Evolutionary conservation across 495 filamentous ascomycete species (phyloP), one percentile per base, ranked within the genome.

Genomic region (Alectoria sarmentosa): DNA sequence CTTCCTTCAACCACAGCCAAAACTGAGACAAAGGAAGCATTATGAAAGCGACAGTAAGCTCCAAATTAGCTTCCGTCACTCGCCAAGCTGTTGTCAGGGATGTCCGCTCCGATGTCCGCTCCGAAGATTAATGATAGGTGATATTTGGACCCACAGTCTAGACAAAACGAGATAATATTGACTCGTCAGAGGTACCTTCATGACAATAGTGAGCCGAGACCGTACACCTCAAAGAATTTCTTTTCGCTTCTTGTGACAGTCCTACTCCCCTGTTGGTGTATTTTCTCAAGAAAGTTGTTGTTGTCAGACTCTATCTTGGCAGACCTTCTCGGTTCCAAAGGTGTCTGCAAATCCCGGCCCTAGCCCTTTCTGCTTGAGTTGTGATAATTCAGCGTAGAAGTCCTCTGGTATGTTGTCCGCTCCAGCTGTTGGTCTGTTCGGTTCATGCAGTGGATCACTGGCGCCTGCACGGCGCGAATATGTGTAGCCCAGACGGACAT

Each of bases 391-490:
- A 8, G 67, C 68, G 63, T 72, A 76, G 39, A 77, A 72, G n/a
- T 63, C 71, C 32, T 70, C 63, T 21, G 74, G 73, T 21, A 75
- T 74, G 34, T 72, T 58, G 17, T 52, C 69, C 3, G 76, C 76
- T 34, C 59, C 71, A 15, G 67, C 54, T 4, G 55, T 59, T 1
- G 76, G 76, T 36, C 55, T 71, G 67, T 74, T n/a, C n/a, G n/a
- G n/a, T n/a, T n/a, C n/a, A n/a, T n/a, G 70, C 37, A 76, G 65
- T 17, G 70, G 65, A 65, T 79, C 76, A 0, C 44, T n/a, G 1
- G 57, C 32, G 7, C 36, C 41, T 4, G 73, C 69, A 36, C 72
- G 74, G 13, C 77, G 75, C 8, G 76, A 79, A 68, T 74, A 78
- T 17, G 67, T 73, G 63, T 73, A 78, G 65, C 66, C 70, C 15